Evolutionary conservation across 805 yeast species (phyloP), one percentile per base, ranked within the genome.

Genomic region (Metschnikowia cerradonensis): DNA sequence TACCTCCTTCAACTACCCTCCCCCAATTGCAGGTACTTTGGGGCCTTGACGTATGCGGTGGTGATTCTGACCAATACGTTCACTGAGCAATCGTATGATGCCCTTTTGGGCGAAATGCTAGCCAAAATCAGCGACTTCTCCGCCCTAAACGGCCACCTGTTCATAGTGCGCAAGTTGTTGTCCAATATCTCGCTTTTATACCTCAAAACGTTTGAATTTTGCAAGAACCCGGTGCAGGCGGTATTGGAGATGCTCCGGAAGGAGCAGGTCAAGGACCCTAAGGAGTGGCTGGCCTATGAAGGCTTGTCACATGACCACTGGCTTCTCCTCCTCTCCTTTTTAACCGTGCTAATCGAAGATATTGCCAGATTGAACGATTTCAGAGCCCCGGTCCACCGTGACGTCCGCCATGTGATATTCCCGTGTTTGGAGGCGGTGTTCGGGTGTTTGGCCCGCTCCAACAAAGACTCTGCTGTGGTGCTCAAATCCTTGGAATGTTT

Each of bases 31-130:
- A 81, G 82, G 60, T 89, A 85, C 63, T 84, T 89, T 60, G 96
- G 96, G 0, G 96, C 95, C 0, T 74, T 87, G 51, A 89, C 96
- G 0, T 82, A 81, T 52, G 78, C 89, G 0, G 94, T 89, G 4
- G 72, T 77, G 55, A 65, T 86, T 41, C 81, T 79, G 52, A 61
- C 56, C 17, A 52, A 59, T 5, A 55, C 51, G 14, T 51, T 59
- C 3, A 56, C 59, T 14, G 58, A 44, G 8, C 46, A 37, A 13
- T 51, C 53, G 23, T 46, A 54, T 32, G 47, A 36, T 14, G 49
- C 44, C 11, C 30, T 54, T 14, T 48, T 48, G 2, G 23, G 46
- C 14, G 56, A 54, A 13, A 35, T 52, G 36, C 51, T 50, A 14
- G n/a, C 47, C 7, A 52, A 45, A 31, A 32, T 51, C 19, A 30